Evolutionary conservation across 345 rosid species (phyloP).

Genomic region (Pistacia vera): DNA sequence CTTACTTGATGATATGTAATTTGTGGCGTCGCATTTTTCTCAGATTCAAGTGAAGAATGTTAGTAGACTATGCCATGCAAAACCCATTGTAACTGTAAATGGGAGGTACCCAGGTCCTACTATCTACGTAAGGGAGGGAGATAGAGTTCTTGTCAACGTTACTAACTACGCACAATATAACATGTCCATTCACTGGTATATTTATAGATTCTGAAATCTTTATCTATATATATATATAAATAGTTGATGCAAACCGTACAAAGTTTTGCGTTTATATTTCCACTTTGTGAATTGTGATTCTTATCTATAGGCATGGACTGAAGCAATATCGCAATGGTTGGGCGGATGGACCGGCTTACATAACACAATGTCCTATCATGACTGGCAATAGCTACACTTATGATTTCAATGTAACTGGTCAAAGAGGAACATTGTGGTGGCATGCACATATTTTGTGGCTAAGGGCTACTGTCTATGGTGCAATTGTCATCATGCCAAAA

Average conservation of each 20-base stretch:
- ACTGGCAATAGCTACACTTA: conserved; percentile 53
- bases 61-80: conserved; percentile 65
- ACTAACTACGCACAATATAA: conserved; percentile 60
- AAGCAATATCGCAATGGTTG: conserved; percentile 70
- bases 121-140: conserved; percentile 57
- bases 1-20: background rate
- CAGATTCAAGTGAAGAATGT: conserved; percentile 65
- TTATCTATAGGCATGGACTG: conserved; percentile 54
- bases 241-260: background rate
- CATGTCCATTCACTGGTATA: conserved; percentile 64
- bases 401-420: conserved; percentile 59
- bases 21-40: background rate
- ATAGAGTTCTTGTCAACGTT: conserved; percentile 54
- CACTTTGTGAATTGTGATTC: background rate
- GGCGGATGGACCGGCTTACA: conserved; percentile 77
- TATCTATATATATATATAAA: background rate
- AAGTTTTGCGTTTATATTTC: background rate
- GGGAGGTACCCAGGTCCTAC: conserved; percentile 69
- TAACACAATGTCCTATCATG: conserved; percentile 66
- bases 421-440: conserved; percentile 79
- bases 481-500: conserved; percentile 57
- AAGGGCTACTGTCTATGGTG: conserved; percentile 69
- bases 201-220: too few relatives aligned
- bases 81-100: conserved; percentile 65
- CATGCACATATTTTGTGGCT: conserved; percentile 68